Percentiles rank a stretch among this genome's conserved stretches.
These are phyloP conservation scores for Nicotiana rustica DNA, from an alignment of 305 asterid genomes.

Conservation along the genomic window DNA sequence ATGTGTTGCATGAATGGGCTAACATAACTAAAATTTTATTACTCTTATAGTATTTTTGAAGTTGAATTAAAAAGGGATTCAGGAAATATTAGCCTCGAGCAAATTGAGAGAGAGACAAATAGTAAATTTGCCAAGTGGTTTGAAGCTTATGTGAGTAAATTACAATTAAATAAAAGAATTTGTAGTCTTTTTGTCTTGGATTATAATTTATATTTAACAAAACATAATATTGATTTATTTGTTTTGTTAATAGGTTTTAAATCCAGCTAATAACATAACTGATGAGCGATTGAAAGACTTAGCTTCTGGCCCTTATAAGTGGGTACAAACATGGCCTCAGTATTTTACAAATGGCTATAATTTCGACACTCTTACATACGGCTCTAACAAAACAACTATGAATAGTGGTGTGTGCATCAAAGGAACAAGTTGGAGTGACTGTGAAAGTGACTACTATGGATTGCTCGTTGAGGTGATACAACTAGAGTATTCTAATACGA, in stretches of 20 bases:
- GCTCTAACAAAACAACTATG: background rate
- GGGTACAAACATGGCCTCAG: background rate
- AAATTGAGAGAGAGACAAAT: background rate
- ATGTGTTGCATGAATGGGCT: background rate
- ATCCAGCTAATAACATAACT: background rate
- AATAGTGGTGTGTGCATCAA: constrained; percentile 11
- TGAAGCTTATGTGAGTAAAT: background rate
- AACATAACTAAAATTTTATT: background rate
- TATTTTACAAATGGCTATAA: background rate
- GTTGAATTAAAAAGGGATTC: background rate
- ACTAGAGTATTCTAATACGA: too few species aligned
- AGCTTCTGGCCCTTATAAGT: background rate
- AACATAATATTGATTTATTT: background rate
- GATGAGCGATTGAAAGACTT: background rate
- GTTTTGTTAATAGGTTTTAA: background rate
- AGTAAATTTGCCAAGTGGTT: background rate
- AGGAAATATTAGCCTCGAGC: background rate
- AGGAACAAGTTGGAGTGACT: background rate
- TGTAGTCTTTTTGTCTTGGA: background rate
- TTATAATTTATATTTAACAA: background rate
- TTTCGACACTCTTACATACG: background rate
- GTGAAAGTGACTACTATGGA: too few species aligned
- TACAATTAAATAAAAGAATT: background rate
- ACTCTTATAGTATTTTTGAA: background rate
- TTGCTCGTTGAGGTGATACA: too few species aligned